phyloP scores from a whole-genome alignment of 495 filamentous ascomycete genomes.

The Penicillium cataractarum region DNA sequence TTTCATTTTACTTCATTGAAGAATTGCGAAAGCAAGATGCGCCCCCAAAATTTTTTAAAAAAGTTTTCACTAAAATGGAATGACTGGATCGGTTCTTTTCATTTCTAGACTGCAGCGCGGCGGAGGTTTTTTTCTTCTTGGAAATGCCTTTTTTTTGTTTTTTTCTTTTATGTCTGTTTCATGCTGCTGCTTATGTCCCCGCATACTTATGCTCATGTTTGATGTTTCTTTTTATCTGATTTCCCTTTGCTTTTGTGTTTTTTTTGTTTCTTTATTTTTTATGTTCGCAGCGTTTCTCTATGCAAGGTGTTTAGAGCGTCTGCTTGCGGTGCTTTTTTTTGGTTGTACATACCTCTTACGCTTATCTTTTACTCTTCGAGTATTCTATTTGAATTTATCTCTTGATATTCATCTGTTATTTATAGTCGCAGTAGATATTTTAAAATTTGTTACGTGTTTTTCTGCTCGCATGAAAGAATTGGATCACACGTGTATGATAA shows the following conservation, averaged over 20 bases:
- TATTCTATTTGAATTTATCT: background rate
- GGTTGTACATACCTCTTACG: slow-evolving; percentile 36
- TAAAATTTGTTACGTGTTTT: no score
- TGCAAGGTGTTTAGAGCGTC: slow-evolving; percentile 42
- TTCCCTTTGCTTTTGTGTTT: slow-evolving; percentile 13
- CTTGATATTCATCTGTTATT: background rate
- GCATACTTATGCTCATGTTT: slow-evolving; percentile 4
- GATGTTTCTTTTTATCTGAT: slow-evolving; percentile 6
- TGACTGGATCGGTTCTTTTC: background rate
- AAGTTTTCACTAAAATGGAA: background rate
- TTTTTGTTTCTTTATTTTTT: slow-evolving; percentile 13
- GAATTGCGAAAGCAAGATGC: background rate
- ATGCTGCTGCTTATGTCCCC: background rate
- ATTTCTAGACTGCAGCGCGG: slow-evolving; percentile 2
- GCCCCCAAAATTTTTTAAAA: background rate
- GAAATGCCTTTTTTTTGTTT: background rate
- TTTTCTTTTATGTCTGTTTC: background rate
- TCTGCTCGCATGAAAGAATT: background rate
- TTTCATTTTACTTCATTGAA: background rate
- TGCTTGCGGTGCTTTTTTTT: slow-evolving; percentile 24
- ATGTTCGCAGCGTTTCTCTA: slow-evolving; percentile 27
- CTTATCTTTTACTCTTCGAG: slow-evolving; percentile 17
- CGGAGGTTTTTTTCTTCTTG: background rate
- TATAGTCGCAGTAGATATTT: background rate
- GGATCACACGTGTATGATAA: no score